Evolutionary conservation across 305 asterid genomes (phyloP).

Genomic region (Caryopteris hybrid): DNA sequence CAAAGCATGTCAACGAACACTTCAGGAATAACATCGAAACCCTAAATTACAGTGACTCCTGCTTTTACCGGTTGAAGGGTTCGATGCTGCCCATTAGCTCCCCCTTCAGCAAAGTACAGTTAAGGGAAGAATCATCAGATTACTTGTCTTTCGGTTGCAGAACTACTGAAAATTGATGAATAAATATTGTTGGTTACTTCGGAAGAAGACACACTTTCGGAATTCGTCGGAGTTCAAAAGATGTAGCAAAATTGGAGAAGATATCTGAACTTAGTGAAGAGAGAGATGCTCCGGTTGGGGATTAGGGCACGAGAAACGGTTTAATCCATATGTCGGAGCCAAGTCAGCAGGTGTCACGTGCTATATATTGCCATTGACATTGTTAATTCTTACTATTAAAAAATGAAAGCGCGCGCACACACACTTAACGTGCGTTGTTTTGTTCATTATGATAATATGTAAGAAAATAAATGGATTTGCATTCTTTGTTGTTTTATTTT

Average conservation of each 20-base stretch:
- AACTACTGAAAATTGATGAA: neutral
- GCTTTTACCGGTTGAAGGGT: constrained; percentile 70
- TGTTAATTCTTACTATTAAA: neutral
- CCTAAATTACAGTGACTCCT: neutral
- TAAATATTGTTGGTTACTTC: neutral
- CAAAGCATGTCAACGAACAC: neutral
- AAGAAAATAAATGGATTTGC: too few species aligned
- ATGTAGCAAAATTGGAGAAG: neutral
- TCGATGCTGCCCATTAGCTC: constrained; percentile 47
- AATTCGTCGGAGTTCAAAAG: neutral
- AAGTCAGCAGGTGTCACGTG: constrained; percentile 17
- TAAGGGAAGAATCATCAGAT: constrained; percentile 1
- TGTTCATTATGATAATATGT: too few species aligned
- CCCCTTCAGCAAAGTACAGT: constrained; percentile 5
- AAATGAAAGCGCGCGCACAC: too few species aligned
- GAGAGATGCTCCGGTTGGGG: constrained; percentile 9
- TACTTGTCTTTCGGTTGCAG: neutral
- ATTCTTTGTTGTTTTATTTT: too few species aligned
- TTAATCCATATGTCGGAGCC: neutral
- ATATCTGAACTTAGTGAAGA: neutral
- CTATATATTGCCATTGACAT: neutral
- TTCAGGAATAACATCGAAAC: neutral
- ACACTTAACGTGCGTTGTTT: too few species aligned
- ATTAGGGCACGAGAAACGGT: constrained; percentile 21
- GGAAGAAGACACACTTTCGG: neutral